Evolutionary conservation across 2,329 filamentous ascomycete species (phyloP).

Genomic region (Pyricularia sp.): DNA sequence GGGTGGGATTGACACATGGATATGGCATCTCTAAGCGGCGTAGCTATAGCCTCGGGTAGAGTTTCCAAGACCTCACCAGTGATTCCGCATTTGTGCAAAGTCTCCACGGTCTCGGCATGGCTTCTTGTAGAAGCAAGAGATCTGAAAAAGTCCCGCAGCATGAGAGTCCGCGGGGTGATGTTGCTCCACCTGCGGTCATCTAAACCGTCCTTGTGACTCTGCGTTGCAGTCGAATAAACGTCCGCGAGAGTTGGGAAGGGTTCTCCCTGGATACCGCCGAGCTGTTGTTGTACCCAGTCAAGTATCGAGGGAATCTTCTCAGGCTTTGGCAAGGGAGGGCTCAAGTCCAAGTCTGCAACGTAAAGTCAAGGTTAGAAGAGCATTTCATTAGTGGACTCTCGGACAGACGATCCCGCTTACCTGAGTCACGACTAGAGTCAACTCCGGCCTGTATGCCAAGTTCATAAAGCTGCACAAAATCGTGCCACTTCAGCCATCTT

Average conservation of each 20-base stretch:
- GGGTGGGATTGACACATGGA: conserved; percentile 74
- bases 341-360: conserved; percentile 17
- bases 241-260: conserved; percentile 30
- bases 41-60: conserved; percentile 71
- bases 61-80: conserved; percentile 59
- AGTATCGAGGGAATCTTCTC: conserved; percentile 24
- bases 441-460: conserved; percentile 38
- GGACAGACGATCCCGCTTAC: conserved; percentile 16
- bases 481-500: conserved; percentile 63
- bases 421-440: conserved; percentile 23
- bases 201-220: conserved; percentile 20
- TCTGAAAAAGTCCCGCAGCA: conserved; percentile 56
- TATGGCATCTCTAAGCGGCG: conserved; percentile 72
- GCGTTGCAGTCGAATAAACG: conserved; percentile 27
- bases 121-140: conserved; percentile 37
- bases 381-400: too few relatives aligned
- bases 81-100: conserved; percentile 59
- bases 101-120: conserved; percentile 54
- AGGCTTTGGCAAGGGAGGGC: conserved; percentile 16
- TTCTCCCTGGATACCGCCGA: conserved; percentile 23
- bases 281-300: conserved; percentile 37
- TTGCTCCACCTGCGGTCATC: conserved; percentile 28
- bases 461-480: conserved; percentile 35
- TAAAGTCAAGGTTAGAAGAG: background rate
- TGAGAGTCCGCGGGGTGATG: conserved; percentile 52